Evolutionary conservation across 108 stramenopile genomes (phyloP).

Genomic region (Hondaea fermentalgiana): DNA sequence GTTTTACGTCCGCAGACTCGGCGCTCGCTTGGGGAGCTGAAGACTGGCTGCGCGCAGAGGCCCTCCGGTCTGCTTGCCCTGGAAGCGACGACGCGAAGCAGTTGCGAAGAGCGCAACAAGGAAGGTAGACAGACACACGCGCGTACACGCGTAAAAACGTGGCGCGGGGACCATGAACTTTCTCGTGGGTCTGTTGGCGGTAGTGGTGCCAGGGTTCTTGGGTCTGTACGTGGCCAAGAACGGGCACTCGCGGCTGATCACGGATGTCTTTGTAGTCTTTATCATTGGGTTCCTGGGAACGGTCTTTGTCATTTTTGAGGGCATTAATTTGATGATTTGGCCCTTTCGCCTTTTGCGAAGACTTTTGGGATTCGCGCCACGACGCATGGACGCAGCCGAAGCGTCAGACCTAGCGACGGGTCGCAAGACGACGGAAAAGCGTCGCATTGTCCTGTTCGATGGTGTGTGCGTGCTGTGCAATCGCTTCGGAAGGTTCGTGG

Average conservation of each 20-base stretch:
- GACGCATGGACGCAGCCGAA: neutral
- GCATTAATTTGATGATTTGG: neutral
- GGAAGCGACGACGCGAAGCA: neutral
- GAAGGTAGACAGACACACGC: neutral
- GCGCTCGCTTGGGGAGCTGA: too few relatives aligned
- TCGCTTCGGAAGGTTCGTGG: neutral
- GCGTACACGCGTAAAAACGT: neutral
- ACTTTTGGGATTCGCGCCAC: neutral
- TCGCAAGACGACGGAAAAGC: neutral
- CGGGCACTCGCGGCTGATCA: neutral
- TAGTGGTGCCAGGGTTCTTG: neutral
- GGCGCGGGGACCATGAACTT: neutral
- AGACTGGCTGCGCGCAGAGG: too few relatives aligned
- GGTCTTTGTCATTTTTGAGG: neutral
- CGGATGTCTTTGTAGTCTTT: neutral
- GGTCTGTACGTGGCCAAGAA: neutral
- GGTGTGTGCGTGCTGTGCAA: constrained; percentile 6
- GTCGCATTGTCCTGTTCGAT: neutral
- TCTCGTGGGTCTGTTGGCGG: neutral
- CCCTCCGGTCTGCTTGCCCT: too few relatives aligned
- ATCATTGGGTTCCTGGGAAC: neutral
- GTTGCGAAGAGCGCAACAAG: neutral
- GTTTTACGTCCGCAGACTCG: too few relatives aligned
- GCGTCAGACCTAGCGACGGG: neutral
- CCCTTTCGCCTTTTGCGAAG: neutral